A percentile compares a stretch with the other conserved stretches of the same genome.
phyloP scores from a whole-genome alignment of 345 rosid species.

The Dipteronia dyeriana region DNA sequence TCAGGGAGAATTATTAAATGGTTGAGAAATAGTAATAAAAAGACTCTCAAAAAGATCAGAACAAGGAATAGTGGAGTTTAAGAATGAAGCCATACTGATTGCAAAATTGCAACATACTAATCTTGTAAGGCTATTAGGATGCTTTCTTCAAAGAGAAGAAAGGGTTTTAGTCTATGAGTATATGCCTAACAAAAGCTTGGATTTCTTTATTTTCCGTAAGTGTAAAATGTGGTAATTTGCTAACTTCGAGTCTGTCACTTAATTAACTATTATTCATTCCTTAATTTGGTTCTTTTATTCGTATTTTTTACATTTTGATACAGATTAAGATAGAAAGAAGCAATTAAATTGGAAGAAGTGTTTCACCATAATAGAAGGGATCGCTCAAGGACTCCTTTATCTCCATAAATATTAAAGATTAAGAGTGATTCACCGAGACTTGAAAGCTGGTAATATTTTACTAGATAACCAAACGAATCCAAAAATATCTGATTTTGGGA shows the following conservation, averaged over 20 bases:
- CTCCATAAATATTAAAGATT: neutral
- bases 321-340: neutral
- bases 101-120: slow-evolving; percentile 8
- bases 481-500: too few relatives aligned
- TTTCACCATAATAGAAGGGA: slow-evolving; percentile 12
- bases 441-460: too few relatives aligned
- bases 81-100: neutral
- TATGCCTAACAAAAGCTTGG: too few relatives aligned
- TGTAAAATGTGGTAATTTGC: too few relatives aligned
- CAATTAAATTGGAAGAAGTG: slow-evolving; percentile 11
- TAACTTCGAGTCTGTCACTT: neutral
- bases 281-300: neutral
- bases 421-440: neutral
- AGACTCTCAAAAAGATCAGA: too few relatives aligned
- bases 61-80: too few relatives aligned
- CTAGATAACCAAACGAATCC: too few relatives aligned
- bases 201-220: neutral
- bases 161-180: too few relatives aligned
- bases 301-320: neutral
- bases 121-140: slow-evolving; percentile 17
- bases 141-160: neutral
- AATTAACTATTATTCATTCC: neutral
- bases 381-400: slow-evolving; percentile 18
- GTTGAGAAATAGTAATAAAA: too few relatives aligned
- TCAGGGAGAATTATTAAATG: too few relatives aligned